phyloP scores from a whole-genome alignment of 78 protist genomes.

The Dictyostelium brefeldianum region DNA sequence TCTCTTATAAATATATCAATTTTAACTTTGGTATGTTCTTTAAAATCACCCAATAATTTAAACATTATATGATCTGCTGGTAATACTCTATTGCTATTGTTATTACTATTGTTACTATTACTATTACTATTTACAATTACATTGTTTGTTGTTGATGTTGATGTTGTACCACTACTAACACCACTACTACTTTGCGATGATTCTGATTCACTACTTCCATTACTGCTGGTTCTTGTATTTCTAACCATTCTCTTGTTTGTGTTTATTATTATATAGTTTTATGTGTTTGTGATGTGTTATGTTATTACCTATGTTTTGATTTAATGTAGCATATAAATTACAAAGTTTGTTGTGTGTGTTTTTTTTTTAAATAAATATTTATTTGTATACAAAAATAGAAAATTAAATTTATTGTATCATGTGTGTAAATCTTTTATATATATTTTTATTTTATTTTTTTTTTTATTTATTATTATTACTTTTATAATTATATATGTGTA shows the following conservation, averaged over 20 bases:
- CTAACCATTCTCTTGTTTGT: not conserved
- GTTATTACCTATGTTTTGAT: not conserved
- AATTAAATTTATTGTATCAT: too few relatives aligned
- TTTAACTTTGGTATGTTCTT: slow-evolving; percentile 76
- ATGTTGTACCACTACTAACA: not conserved
- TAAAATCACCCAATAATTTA: slow-evolving; percentile 62
- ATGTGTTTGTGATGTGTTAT: not conserved
- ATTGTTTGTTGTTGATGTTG: not conserved
- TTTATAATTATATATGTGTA: too few relatives aligned
- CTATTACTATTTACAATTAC: not conserved
- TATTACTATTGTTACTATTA: not conserved
- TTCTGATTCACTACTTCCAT: slow-evolving; percentile 27
- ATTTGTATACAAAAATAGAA: not conserved
- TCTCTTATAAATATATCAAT: slow-evolving; percentile 72
- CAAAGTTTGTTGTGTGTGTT: not conserved
- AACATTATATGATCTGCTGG: slow-evolving; percentile 80
- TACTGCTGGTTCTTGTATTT: slow-evolving; percentile 19
- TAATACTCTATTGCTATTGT: not conserved
- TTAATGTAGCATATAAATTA: not conserved
- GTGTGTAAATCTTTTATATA: too few relatives aligned
- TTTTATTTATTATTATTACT: too few relatives aligned
- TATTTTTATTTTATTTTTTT: too few relatives aligned
- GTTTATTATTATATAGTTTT: not conserved
- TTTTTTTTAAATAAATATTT: not conserved
- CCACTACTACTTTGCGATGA: too few relatives aligned